Conservation (phyloP, 2,329 filamentous ascomycete genomes). For the Lasiodiplodia theobromae region DNA sequence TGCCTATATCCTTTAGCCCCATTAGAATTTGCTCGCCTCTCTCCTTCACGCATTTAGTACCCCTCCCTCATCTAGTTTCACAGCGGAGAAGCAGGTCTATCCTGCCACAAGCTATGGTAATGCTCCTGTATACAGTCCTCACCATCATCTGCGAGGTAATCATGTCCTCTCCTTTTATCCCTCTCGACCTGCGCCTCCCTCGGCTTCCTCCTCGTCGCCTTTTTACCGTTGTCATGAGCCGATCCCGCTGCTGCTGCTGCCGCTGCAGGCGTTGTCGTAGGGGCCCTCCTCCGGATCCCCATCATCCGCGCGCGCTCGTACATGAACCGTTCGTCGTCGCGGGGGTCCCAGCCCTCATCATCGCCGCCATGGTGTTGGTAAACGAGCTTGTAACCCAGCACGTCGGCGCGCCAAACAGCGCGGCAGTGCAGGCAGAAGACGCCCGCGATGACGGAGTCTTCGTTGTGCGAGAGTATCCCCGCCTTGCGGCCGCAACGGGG, state of each 20-base stretch:
- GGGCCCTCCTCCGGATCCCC: background rate
- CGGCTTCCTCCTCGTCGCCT: background rate
- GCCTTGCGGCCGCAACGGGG: slow-evolving; percentile 46
- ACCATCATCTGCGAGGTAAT: background rate
- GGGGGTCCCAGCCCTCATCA: background rate
- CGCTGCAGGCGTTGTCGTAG: background rate
- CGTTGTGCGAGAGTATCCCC: slow-evolving; percentile 29
- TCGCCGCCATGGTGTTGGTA: background rate
- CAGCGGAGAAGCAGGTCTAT: slow-evolving; percentile 9
- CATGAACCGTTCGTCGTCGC: background rate
- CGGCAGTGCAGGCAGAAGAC: slow-evolving; percentile 8
- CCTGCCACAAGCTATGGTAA: slow-evolving; percentile 9
- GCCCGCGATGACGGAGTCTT: slow-evolving; percentile 33
- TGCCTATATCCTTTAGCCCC: too few relatives aligned
- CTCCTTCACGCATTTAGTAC: background rate
- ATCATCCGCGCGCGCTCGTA: background rate
- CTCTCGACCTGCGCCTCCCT: background rate
- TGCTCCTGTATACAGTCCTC: slow-evolving; percentile 1
- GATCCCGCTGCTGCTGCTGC: background rate
- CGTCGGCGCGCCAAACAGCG: slow-evolving; percentile 14
- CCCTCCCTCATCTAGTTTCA: background rate
- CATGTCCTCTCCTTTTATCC: background rate
- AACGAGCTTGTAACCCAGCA: slow-evolving; percentile 21
- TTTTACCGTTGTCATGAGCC: background rate
- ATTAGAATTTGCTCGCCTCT: background rate